Conservation (phyloP, 306 rosid genomes). For the Rosa chinensis region DNA sequence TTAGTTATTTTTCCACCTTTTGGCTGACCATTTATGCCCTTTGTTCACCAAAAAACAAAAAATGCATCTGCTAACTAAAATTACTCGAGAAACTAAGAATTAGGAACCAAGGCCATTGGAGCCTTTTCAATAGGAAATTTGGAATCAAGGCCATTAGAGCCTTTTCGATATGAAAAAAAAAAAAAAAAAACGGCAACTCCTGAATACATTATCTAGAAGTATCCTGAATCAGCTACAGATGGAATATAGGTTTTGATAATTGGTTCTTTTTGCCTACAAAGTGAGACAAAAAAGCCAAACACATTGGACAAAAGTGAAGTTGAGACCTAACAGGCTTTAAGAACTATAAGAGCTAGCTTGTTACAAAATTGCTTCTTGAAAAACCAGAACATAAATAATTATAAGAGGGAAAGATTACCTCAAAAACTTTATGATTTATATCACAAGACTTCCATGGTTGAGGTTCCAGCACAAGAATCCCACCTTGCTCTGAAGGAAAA, state of each 20-base stretch:
- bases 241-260: slow-evolving; percentile 45
- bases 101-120: too few relatives aligned
- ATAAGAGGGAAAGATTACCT: slow-evolving; percentile 30
- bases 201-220: slow-evolving; percentile 76
- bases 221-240: slow-evolving; percentile 61
- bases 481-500: slow-evolving; percentile 63
- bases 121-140: too few relatives aligned
- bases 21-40: too few relatives aligned
- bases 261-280: slow-evolving; percentile 50
- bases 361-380: too few relatives aligned
- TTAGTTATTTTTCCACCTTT: too few relatives aligned
- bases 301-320: not conserved
- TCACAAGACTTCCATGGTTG: slow-evolving; percentile 94
- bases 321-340: not conserved
- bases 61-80: too few relatives aligned
- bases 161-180: too few relatives aligned
- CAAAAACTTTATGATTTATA: slow-evolving; percentile 39
- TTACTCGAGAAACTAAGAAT: too few relatives aligned
- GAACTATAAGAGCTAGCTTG: not conserved
- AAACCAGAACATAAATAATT: not conserved
- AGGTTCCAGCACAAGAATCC: slow-evolving; percentile 87
- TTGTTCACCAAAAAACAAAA: too few relatives aligned
- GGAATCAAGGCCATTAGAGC: too few relatives aligned
- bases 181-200: too few relatives aligned
- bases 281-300: not conserved